Base-by-base conservation (phyloP, 2,329 filamentous ascomycete genomes). In the Fusarium duplospermum region DNA sequence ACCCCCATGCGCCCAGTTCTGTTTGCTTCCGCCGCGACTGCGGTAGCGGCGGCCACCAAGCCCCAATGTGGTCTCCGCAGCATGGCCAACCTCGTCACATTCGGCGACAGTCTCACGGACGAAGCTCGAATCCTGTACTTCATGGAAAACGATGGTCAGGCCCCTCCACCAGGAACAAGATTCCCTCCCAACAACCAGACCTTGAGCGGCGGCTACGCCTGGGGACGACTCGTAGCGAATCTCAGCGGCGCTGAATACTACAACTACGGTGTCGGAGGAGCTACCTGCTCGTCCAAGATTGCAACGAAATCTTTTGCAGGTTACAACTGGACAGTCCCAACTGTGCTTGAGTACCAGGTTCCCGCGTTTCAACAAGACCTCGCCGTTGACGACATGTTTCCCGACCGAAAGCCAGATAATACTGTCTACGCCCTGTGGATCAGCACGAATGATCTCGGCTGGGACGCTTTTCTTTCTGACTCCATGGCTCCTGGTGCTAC, bases 181-280 rank as follows among this genome's bases (percentile, higher is more conserved):
- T 58, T 58, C 35, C 35, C 56, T 58, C 56, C 56, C 35, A 58
- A 58, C 56, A 58, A 40, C 56, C 56, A 58, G 56, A 58, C 56
- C 2, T 20, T 58, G 35, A 58, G 33, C 24, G 56, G 56, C 13
- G 56, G 56, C 33, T 58, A 58, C 8, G 24, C 33, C 22, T 58
- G 56, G 56, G 56, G 56, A 58, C 56, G 56, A 6, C 56, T 58
- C 24, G 56, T 40, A 10, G 56, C 56, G 16, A 20, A 38, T 7
- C 33, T 38, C 22, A 58, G 33, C 11, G 56, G 56, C 8, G 56
- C 35, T 4, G 33, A 58, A 24, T 58, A 58, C 22, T 58, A 58
- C 35, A 58, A 58, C 35, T 58, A 58, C 11, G 56, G 20, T 29
- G 56, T 58, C 1, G 56, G 56, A 14, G 56, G 56, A 29, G 22